Conservation (phyloP, 1,139 yeast species). For the Hemisphaericaspora lyxosophila region DNA sequence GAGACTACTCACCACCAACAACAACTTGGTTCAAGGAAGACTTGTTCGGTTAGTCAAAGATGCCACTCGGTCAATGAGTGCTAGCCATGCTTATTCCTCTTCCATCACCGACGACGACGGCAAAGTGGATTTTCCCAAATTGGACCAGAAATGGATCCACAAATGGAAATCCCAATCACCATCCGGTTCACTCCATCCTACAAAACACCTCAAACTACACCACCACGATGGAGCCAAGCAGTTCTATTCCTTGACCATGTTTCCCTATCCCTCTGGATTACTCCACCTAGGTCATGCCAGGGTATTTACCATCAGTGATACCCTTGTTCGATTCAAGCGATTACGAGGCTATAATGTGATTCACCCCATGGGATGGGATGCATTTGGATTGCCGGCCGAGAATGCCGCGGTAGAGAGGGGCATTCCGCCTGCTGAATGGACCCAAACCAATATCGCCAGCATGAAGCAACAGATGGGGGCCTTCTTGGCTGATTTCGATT, state of each 20-base stretch:
- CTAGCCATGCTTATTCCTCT: not conserved
- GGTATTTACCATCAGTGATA: conserved; percentile 89
- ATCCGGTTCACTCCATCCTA: conserved; percentile 44
- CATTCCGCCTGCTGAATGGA: conserved; percentile 81
- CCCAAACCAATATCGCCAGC: conserved; percentile 66
- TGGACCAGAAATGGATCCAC: conserved; percentile 54
- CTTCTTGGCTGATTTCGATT: conserved; percentile 87
- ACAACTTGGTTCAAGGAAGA: not conserved
- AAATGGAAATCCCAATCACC: conserved; percentile 49
- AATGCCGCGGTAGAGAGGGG: conserved; percentile 92
- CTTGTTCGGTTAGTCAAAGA: not conserved
- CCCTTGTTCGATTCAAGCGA: conserved; percentile 72
- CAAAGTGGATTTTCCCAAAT: conserved; percentile 9
- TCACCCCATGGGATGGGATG: conserved; percentile 99
- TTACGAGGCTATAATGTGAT: conserved; percentile 75
- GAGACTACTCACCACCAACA: not conserved
- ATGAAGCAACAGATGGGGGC: conserved; percentile 81
- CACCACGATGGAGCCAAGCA: conserved; percentile 21
- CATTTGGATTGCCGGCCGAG: conserved; percentile 97
- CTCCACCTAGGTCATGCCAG: conserved; percentile 92
- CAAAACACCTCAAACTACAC: conserved; percentile 23
- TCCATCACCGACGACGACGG: not conserved
- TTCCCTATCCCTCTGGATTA: conserved; percentile 93
- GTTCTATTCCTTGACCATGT: conserved; percentile 79
- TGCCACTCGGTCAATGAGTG: not conserved